Evolutionary conservation across 352 stramenopile species (phyloP).

Genomic region (Pythium pyrilobum): DNA sequence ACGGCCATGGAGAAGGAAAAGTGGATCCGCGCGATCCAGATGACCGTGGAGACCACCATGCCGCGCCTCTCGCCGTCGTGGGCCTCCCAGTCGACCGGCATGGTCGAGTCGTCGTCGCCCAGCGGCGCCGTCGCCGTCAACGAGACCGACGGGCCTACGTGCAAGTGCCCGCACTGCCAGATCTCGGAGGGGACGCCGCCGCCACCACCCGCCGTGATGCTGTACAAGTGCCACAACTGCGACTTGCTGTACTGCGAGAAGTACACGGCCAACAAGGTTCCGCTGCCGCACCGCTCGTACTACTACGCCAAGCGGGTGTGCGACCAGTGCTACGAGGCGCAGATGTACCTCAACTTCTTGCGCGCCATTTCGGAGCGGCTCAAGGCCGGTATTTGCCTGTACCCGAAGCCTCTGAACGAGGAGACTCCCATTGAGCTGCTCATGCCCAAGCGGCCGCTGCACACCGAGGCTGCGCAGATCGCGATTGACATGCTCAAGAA

Average conservation of each 20-base stretch:
- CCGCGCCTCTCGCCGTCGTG: conserved; percentile 43
- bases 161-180: conserved; percentile 63
- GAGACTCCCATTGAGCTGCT: conserved; percentile 84
- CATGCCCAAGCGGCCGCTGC: conserved; percentile 77
- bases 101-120: conserved; percentile 51
- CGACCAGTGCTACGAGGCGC: conserved; percentile 75
- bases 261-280: conserved; percentile 76
- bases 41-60: conserved; percentile 78
- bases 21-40: conserved; percentile 87
- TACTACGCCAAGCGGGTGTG: conserved; percentile 87
- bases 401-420: conserved; percentile 77
- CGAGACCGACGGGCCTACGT: conserved; percentile 50
- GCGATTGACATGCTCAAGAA: conserved; percentile 85
- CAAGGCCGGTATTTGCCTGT: conserved; percentile 82
- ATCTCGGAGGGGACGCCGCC: conserved; percentile 27
- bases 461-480: conserved; percentile 80
- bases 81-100: conserved; percentile 30
- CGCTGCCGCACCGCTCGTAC: conserved; percentile 67
- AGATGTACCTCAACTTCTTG: conserved; percentile 84
- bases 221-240: conserved; percentile 84
- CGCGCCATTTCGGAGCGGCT: conserved; percentile 81
- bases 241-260: conserved; percentile 75
- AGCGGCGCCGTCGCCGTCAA: conserved; percentile 38
- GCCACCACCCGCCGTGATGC: conserved; percentile 30
- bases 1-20: conserved; percentile 89